These are phyloP conservation scores for Pseudogymnoascus sp. DNA, from an alignment of 2,329 filamentous ascomycete species.

Conservation along the genomic window DNA sequence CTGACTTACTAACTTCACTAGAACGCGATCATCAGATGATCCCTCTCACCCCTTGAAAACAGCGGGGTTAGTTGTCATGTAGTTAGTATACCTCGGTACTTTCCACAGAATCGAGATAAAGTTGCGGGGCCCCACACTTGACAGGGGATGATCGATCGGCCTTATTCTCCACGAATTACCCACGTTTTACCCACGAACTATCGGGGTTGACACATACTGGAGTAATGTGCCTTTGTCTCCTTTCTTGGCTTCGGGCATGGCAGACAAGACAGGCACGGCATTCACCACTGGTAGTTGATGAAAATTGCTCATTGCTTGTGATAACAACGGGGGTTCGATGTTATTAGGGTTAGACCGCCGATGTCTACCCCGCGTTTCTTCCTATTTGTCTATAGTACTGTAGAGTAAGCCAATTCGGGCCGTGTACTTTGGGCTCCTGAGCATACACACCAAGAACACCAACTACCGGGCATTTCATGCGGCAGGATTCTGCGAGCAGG, in stretches of 20 bases:
- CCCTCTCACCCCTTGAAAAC: not conserved
- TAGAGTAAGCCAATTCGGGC: not conserved
- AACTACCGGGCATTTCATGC: not conserved
- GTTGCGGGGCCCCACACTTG: slow-evolving; percentile 5
- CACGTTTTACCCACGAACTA: not conserved
- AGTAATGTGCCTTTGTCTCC: not conserved
- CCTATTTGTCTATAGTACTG: not conserved
- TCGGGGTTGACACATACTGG: not conserved
- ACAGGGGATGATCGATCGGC: not conserved
- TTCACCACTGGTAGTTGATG: not conserved
- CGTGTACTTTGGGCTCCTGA: not conserved
- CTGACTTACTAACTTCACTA: not conserved
- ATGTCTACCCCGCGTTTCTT: not conserved
- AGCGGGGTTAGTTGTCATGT: not conserved
- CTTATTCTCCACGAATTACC: not conserved
- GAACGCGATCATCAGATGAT: not conserved
- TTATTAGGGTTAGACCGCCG: not conserved
- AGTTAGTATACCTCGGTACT: not conserved
- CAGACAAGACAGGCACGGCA: not conserved
- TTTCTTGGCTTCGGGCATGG: not conserved
- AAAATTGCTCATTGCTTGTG: not conserved
- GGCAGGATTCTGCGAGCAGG: not conserved
- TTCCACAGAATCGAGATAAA: not conserved
- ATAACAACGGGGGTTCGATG: not conserved
- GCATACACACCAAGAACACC: not conserved